These are phyloP conservation scores for Zygoascus ofunaensis DNA, from an alignment of 805 yeast species.

Conservation along the genomic window DNA sequence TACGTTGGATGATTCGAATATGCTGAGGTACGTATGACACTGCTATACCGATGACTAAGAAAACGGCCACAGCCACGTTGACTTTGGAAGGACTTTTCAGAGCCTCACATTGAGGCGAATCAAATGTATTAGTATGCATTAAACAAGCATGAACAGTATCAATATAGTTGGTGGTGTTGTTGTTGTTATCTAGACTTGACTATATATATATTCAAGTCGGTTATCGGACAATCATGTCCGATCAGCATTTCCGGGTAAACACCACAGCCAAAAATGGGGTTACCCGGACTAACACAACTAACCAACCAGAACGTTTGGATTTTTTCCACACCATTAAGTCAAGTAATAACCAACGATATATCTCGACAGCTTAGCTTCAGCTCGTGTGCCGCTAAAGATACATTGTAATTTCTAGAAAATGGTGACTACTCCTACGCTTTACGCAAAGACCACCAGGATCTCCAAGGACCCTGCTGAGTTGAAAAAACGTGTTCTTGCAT, in stretches of 20 bases:
- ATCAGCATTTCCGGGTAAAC: too few species aligned
- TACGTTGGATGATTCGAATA: conserved; percentile 43
- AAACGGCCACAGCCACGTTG: conserved; percentile 41
- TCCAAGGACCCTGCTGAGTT: conserved; percentile 53
- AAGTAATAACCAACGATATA: too few species aligned
- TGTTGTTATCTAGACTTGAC: too few species aligned
- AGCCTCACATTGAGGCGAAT: conserved; percentile 5
- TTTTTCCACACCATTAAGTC: too few species aligned
- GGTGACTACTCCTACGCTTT: conserved; percentile 50
- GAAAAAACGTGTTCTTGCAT: conserved; percentile 51
- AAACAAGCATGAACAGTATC: too few species aligned
- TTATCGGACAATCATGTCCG: too few species aligned
- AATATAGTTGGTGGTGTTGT: too few species aligned
- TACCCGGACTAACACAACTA: neutral
- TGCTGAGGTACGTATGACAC: conserved; percentile 73
- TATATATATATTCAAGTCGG: too few species aligned
- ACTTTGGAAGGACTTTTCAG: conserved; percentile 37
- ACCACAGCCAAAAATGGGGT: too few species aligned
- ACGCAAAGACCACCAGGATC: conserved; percentile 71
- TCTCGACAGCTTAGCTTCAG: too few species aligned
- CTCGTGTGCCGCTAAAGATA: neutral
- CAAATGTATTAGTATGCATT: neutral
- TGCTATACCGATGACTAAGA: conserved; percentile 58
- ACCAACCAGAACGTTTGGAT: neutral
- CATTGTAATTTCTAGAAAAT: neutral